Percentiles rank a stretch among this genome's conserved stretches.
These are phyloP conservation scores for Sphagnum magellanicum DNA, from an alignment of 228 moss, liverwort and hornwort species.

Conservation along the genomic window DNA sequence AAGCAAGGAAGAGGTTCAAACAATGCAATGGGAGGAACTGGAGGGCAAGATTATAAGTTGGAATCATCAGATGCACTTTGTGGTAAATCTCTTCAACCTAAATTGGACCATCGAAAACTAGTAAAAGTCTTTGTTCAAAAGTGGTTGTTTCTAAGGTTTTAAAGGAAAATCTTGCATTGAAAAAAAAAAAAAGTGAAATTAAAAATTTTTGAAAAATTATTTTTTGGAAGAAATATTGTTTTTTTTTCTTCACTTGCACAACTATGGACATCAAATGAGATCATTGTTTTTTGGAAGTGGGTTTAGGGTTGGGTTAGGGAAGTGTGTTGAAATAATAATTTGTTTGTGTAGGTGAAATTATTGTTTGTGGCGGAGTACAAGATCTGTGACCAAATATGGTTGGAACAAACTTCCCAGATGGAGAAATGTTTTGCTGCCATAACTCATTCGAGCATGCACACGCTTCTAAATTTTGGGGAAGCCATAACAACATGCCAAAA, in stretches of 20 bases:
- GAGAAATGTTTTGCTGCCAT: conserved; percentile 77
- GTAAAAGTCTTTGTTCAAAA: no score
- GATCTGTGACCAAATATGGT: conserved; percentile 79
- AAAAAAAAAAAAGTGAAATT: no score
- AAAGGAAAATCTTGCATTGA: no score
- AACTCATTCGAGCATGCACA: conserved; percentile 62
- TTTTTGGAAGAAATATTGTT: no score
- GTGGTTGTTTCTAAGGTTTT: no score
- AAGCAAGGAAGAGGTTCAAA: conserved; percentile 76
- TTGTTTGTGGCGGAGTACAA: conserved; percentile 71
- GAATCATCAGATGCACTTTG: conserved; percentile 74
- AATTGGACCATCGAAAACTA: no score
- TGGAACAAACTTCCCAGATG: conserved; percentile 59
- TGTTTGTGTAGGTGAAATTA: conserved; percentile 53
- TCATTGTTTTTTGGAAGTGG: no score
- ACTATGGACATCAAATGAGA: no score
- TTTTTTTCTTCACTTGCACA: no score
- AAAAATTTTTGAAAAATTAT: no score
- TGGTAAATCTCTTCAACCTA: conserved; percentile 23
- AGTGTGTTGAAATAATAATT: no score
- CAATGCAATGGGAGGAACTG: conserved; percentile 74
- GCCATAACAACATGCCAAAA: conserved; percentile 71
- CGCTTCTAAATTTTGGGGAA: conserved; percentile 77
- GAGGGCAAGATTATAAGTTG: conserved; percentile 80
- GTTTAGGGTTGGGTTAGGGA: no score